Base-by-base conservation (phyloP, 2,329 filamentous ascomycete genomes). In the Polytolypa hystricis region DNA sequence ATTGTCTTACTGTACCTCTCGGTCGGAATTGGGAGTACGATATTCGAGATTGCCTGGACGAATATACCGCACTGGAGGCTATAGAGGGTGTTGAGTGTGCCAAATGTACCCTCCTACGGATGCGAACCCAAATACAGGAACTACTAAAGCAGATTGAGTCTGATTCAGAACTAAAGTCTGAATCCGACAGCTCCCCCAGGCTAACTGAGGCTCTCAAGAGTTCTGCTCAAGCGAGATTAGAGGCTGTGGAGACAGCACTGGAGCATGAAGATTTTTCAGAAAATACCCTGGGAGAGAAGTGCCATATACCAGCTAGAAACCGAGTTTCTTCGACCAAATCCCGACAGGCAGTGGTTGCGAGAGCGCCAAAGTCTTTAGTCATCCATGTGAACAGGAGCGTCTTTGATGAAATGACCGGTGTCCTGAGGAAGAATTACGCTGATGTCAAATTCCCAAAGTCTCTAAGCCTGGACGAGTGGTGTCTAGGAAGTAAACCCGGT, bases 331-430 rank as follows among this genome's bases (percentile, higher is more conserved):
- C 81, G 11, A 93, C 82, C 4, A 98, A 98, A 60, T 86, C 86
- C 6, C 81, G 87, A 41, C 91, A 96, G 55, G 80, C 83, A 7
- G 84, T 89, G 9, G 74, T 98, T 47, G 86, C 83, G 3, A 72
- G 87, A 19, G 73, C 86, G 1, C 91, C 91, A 1, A 77, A 78
- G 43, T 84, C 81, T 38, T 66, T 98, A 10, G 82, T 79, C 0
- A 69, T 96, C 6, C 91, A 98, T 55, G 73, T 96, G 55, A 95
- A 96, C 52, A 76, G 91, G 27, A 95, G 87, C 34, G 74, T 91
- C 0, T 96, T 94, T 49, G 82, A 95, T 49, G 85, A 93, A 46
- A 69, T 66, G 33, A 93, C 84, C 0, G 84, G 85, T 4, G 66
- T 74, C 41, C 74, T 86, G 57, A 78, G 74, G 52, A 96, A 96